Evolutionary conservation across 495 filamentous ascomycete species (phyloP), one percentile per base, ranked within the genome.

Genomic region (Talaromyces proteolyticus): DNA sequence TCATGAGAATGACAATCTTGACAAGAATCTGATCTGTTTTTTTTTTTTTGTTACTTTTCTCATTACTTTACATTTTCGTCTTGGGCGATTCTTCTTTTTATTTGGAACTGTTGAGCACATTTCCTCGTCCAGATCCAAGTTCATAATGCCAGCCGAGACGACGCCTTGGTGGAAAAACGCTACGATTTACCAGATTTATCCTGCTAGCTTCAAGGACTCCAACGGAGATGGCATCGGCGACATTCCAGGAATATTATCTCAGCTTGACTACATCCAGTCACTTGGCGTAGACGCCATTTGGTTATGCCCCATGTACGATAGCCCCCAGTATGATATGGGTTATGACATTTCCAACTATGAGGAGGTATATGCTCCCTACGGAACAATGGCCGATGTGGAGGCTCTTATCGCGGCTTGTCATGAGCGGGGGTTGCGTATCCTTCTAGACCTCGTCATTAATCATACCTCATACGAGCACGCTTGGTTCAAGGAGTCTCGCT

Each of bases 301-400:
- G 69, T 24, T 73, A 3, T 67, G 57, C 38, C 69, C 69, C 8
- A 68, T 69, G 53, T 71, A 71, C 38, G 64, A 67, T 50, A 74
- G 66, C n/a, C 84, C 84, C 0, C 73, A 80, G 55, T 66, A 63
- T 42, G 74, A 77, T 42, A 75, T 76, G 74, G 74, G 74, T 25
- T 78, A 76, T 47, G 74, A 77, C 47, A 65, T 88, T 40, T 74
- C 76, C 14, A 73, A 88, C 54, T 88, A 86, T 53, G 66, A 77
- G 43, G 69, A 66, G 14, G 70, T 80, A 18, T 67, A 77, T 47
- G 69, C 71, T 0, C 65, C 66, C 2, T 84, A 82, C 51, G 80
- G 80, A 8, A 78, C 76, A 1, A 64, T 80, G 3, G 59, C 65
- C 18, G 80, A 84, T 59, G 65, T 81, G 17, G 78, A 84, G 44